Percentiles rank a stretch among this genome's conserved stretches.
Evolutionary conservation across 148 eudicot species (phyloP).

Genomic region (Vaccinium corymbosum): DNA sequence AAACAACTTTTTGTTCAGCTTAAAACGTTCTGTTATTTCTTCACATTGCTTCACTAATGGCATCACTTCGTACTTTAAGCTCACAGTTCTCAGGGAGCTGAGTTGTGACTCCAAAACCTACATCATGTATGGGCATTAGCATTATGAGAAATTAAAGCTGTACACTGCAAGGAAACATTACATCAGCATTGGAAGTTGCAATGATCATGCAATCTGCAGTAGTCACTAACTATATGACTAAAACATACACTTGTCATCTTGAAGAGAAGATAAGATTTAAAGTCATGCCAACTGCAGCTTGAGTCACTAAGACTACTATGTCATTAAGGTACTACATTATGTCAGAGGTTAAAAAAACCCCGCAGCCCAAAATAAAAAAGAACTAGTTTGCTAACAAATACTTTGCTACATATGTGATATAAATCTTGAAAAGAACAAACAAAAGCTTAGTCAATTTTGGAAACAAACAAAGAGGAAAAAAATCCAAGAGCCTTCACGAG

Average conservation of each 20-base stretch:
- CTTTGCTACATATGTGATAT: neutral
- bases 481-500: neutral
- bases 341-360: neutral
- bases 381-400: neutral
- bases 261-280: conserved; percentile 1
- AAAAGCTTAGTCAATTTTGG: neutral
- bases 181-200: neutral
- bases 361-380: neutral
- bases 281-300: neutral
- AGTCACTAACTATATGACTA: neutral
- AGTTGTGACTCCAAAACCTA: conserved; percentile 69
- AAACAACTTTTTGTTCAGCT: conserved; percentile 61
- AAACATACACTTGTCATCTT: neutral
- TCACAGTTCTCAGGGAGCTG: conserved; percentile 44
- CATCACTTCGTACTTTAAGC: conserved; percentile 64
- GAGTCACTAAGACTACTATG: neutral
- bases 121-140: conserved; percentile 17
- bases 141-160: neutral
- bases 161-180: neutral
- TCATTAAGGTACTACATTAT: neutral
- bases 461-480: neutral
- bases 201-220: neutral
- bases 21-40: conserved; percentile 63
- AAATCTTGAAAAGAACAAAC: neutral
- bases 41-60: conserved; percentile 79